phyloP scores from a whole-genome alignment of 352 stramenopile genomes.

The Phytophthora multivora region DNA sequence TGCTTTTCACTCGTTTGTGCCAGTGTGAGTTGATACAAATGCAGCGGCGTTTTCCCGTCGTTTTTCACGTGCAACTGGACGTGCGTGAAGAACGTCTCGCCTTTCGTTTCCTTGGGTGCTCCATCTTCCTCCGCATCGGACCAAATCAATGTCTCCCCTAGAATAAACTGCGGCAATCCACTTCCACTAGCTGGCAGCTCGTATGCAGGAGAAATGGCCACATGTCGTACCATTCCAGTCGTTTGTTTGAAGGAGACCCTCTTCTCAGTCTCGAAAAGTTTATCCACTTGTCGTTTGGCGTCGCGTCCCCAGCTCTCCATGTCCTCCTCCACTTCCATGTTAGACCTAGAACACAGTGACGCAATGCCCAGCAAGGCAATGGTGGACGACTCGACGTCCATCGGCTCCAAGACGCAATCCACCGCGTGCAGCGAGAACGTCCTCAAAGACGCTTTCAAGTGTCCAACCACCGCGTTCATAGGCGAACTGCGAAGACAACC shows the following conservation, averaged over 20 bases:
- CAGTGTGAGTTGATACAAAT: constrained; percentile 51
- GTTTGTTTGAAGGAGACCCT: constrained; percentile 23
- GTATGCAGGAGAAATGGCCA: constrained; percentile 41
- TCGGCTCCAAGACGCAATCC: constrained; percentile 47
- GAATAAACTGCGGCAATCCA: constrained; percentile 45
- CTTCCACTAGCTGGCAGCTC: constrained; percentile 41
- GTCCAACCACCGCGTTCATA: constrained; percentile 38
- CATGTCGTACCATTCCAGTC: constrained; percentile 36
- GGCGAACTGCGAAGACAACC: constrained; percentile 44
- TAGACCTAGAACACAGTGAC: constrained; percentile 51
- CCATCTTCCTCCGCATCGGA: constrained; percentile 28
- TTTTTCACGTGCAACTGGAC: constrained; percentile 47
- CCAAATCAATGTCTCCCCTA: constrained; percentile 43
- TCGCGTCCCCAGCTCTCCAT: constrained; percentile 31
- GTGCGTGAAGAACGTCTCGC: constrained; percentile 37
- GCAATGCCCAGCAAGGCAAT: constrained; percentile 40
- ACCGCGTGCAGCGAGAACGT: constrained; percentile 45
- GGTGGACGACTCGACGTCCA: constrained; percentile 32
- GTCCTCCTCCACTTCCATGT: constrained; percentile 40
- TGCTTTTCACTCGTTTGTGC: constrained; percentile 10
- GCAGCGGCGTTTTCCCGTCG: constrained; percentile 48
- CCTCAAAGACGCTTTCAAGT: constrained; percentile 42
- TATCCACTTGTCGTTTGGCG: constrained; percentile 31
- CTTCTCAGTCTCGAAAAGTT: constrained; percentile 36
- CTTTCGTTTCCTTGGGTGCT: neutral